These are phyloP conservation scores for Misopates orontium DNA, from an alignment of 257 asterid genomes.

Conservation along the genomic window DNA sequence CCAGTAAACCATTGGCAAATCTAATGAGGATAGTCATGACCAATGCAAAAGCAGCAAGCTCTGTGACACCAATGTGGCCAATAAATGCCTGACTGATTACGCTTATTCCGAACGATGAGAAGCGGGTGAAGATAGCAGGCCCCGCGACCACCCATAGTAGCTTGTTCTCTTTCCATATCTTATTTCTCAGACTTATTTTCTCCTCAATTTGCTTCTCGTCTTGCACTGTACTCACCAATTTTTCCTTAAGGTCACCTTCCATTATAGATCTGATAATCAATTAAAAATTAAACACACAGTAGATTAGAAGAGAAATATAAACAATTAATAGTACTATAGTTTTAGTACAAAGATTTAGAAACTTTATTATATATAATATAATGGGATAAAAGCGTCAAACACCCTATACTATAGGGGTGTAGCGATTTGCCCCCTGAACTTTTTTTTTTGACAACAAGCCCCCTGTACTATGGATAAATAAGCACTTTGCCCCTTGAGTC, in stretches of 20 bases:
- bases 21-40: slow-evolving; percentile 51
- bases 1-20: slow-evolving; percentile 57
- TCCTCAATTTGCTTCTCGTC: slow-evolving; percentile 17
- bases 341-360: too few relatives aligned
- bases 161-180: slow-evolving; percentile 50
- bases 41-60: slow-evolving; percentile 66
- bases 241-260: slow-evolving; percentile 32
- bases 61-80: slow-evolving; percentile 62
- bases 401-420: too few relatives aligned
- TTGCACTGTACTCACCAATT: slow-evolving; percentile 11
- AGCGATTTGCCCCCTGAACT: too few relatives aligned
- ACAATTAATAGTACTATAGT: too few relatives aligned
- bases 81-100: slow-evolving; percentile 69
- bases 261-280: too few relatives aligned
- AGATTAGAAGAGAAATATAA: too few relatives aligned
- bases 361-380: too few relatives aligned
- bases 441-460: too few relatives aligned
- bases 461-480: too few relatives aligned
- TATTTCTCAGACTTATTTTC: slow-evolving; percentile 24
- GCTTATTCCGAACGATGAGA: slow-evolving; percentile 44
- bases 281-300: too few relatives aligned
- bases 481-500: too few relatives aligned
- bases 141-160: slow-evolving; percentile 69
- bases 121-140: slow-evolving; percentile 62
- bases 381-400: too few relatives aligned